These are phyloP conservation scores for Crucibulum laeve DNA, from an alignment of 768 basidiomycete genomes.

Conservation along the genomic window DNA sequence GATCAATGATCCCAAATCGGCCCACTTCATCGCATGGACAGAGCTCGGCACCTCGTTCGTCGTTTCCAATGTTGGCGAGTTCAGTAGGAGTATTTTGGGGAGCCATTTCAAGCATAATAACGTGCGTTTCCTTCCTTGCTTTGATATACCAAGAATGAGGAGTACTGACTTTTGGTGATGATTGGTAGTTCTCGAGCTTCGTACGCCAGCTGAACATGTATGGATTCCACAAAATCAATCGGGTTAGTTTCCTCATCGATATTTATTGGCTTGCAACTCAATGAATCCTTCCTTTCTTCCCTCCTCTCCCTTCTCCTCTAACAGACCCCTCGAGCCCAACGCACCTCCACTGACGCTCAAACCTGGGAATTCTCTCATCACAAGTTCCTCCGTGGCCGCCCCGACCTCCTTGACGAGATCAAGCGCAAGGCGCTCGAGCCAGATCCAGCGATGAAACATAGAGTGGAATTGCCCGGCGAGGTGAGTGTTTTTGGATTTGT, in stretches of 20 bases:
- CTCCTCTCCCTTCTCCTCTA: constrained; percentile 3
- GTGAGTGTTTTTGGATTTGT: constrained; percentile 33
- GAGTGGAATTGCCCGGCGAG: constrained; percentile 80
- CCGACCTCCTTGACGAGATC: constrained; percentile 81
- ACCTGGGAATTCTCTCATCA: constrained; percentile 89
- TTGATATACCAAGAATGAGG: constrained; percentile 2
- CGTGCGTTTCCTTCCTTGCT: constrained; percentile 34
- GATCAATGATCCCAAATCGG: constrained; percentile 80
- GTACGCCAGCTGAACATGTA: constrained; percentile 97
- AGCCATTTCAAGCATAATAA: constrained; percentile 92
- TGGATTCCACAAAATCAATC: constrained; percentile 92
- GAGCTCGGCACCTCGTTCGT: constrained; percentile 81
- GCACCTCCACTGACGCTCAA: constrained; percentile 76
- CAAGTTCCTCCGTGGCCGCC: constrained; percentile 77
- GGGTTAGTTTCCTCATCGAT: constrained; percentile 39
- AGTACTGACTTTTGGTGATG: background rate
- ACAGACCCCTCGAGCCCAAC: constrained; percentile 79
- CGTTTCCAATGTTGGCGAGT: constrained; percentile 82
- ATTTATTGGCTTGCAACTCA: background rate
- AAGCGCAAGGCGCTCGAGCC: constrained; percentile 84
- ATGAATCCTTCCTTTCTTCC: constrained; percentile 3
- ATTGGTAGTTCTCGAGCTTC: constrained; percentile 84
- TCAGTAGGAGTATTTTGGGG: constrained; percentile 79
- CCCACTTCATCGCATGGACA: constrained; percentile 81
- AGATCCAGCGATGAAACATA: constrained; percentile 65